These are phyloP conservation scores for Chlorella sp. DNA, from an alignment of 139 green algal species.

Conservation along the genomic window DNA sequence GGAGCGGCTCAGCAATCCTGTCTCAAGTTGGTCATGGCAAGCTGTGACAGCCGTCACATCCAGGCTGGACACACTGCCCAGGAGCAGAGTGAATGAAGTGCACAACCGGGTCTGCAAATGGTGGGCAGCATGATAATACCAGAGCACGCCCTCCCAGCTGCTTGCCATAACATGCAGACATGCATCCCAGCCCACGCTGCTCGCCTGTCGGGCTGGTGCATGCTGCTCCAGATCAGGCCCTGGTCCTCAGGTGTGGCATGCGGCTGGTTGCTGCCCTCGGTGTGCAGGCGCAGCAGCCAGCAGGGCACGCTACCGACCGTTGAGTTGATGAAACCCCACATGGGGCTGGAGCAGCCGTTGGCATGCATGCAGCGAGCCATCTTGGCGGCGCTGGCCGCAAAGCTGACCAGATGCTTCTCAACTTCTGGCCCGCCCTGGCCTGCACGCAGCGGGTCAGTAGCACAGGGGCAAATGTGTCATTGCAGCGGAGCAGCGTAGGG, in stretches of 20 bases:
- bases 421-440: not conserved
- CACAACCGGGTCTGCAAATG: no score
- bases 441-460: not conserved
- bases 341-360: not conserved
- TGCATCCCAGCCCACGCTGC: not conserved
- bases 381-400: not conserved
- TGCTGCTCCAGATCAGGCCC: not conserved
- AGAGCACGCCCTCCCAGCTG: no score
- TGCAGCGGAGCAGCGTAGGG: no score
- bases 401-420: not conserved
- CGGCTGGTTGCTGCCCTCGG: not conserved
- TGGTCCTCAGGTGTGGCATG: not conserved
- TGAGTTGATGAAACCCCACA: not conserved
- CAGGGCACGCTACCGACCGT: not conserved
- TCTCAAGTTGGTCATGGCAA: not conserved
- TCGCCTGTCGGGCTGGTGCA: not conserved
- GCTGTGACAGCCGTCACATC: no score
- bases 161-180: no score
- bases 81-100: no score
- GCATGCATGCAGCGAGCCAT: not conserved
- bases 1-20: not conserved
- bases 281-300: not conserved
- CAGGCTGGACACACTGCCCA: no score
- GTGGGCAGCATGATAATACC: not conserved
- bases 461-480: no score